Evolutionary conservation across 73 alveolate genomes (phyloP).

Genomic region (Stentor coeruleus): DNA sequence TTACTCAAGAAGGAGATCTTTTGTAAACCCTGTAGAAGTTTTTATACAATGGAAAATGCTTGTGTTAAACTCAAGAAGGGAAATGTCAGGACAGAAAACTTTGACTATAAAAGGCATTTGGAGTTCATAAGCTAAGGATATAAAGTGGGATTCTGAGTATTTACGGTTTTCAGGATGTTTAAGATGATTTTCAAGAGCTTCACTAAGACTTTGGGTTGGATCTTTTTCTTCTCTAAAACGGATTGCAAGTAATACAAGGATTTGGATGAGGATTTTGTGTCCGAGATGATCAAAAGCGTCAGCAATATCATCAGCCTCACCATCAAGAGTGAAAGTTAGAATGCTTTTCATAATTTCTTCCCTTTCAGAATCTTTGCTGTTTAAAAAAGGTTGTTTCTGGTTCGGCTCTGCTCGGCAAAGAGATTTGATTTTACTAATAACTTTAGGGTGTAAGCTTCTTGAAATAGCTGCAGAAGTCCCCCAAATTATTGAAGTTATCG

Average conservation of each 20-base stretch:
- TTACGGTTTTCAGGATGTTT: no score
- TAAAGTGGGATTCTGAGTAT: neutral
- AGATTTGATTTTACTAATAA: no score
- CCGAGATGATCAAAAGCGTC: neutral
- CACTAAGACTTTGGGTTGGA: neutral
- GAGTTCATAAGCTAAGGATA: neutral
- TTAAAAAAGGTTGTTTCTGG: neutral
- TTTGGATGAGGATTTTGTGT: neutral
- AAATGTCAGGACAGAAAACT: neutral
- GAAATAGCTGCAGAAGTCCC: neutral
- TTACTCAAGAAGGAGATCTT: neutral
- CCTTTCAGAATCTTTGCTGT: neutral
- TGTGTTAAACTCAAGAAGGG: neutral
- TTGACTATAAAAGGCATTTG: neutral
- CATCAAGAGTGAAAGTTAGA: neutral
- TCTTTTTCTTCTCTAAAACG: neutral
- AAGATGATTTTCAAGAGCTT: constrained; percentile 1
- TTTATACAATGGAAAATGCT: neutral
- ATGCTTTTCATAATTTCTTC: neutral
- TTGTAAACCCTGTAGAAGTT: no score
- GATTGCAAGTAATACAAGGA: neutral
- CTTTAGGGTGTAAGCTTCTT: neutral
- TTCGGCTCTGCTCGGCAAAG: neutral
- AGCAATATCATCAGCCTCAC: neutral
- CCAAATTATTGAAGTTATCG: neutral